Evolutionary conservation across 2,329 filamentous ascomycete species (phyloP), one percentile per base, ranked within the genome.

Genomic region (Neopestalotiopsis sp.): DNA sequence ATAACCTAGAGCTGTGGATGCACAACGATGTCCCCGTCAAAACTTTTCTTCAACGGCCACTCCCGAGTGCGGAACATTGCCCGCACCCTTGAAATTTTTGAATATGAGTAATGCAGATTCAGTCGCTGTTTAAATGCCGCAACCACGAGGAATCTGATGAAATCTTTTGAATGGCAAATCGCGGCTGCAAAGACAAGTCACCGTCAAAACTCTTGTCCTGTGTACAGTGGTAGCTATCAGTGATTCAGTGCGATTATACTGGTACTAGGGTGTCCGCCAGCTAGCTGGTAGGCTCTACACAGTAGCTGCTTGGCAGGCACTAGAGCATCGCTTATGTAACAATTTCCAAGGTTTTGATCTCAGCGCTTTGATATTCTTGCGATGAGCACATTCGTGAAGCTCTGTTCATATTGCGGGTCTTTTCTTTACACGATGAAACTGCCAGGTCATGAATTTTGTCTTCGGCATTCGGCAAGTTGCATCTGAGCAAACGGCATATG

Each of bases 11-110:
- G 14, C 34, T 20, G 59, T 62, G 59, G 59, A 62, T 34, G 17
- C 17, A 14, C 30, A 34, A 13, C 9, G 14, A 62, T 38, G 30
- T 20, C 34, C 59, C 30, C 34, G 12, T 40, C 6, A 34, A 38
- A 40, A 53, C 14, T 53, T 53, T 20, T 62, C 32, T 38, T 42
- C 32, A 40, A 42, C 59, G 59, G 59, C n/a, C 32, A 34, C 20
- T n/a, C n/a, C 59, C 59, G 59, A 38, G 59, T 53, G 59, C 59
- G 59, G 59, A 62, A 62, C 59, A 9, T 20, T 34, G 13, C 24
- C 59, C 59, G 59, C 59, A 62, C 59, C 34, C 17, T 30, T 53
- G 14, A 24, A 53, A 24, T 24, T 53, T 38, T 53, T 53, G 45
- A 53, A 20, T 20, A 53, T 24, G 45, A 53, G n/a, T 24, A 53